A percentile compares a stretch with the other conserved stretches of the same genome.
Conservation (phyloP, 1,139 yeast genomes). For the Zygosaccharomyces sapae region DNA sequence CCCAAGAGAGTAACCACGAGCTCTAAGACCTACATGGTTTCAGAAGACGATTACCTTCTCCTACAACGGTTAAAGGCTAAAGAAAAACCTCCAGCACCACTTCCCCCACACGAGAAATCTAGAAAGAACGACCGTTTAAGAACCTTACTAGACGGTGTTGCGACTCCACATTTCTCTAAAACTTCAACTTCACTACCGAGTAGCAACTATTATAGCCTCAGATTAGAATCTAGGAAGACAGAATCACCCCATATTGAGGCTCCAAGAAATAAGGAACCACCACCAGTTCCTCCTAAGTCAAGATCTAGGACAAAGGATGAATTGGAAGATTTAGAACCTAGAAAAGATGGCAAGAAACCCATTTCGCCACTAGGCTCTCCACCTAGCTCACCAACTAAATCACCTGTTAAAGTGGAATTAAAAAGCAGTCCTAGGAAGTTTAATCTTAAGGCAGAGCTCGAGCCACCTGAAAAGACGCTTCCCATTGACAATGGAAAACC, state of each 20-base stretch:
- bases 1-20: slow-evolving; percentile 14
- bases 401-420: neutral
- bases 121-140: neutral
- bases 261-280: neutral
- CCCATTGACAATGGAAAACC: neutral
- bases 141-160: neutral
- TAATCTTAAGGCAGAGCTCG: slow-evolving; percentile 1
- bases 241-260: neutral
- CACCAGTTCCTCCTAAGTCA: slow-evolving; percentile 5
- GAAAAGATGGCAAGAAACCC: neutral
- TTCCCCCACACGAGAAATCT: slow-evolving; percentile 2
- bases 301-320: neutral
- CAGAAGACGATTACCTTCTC: slow-evolving; percentile 32
- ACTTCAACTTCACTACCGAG: slow-evolving; percentile 7
- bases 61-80: slow-evolving; percentile 24
- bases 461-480: neutral
- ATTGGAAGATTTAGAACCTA: neutral
- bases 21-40: slow-evolving; percentile 20
- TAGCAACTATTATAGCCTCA: neutral
- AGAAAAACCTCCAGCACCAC: slow-evolving; percentile 13
- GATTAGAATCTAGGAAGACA: neutral
- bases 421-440: slow-evolving; percentile 1
- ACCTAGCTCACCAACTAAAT: neutral
- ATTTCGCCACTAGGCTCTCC: neutral
- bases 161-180: too few species aligned